Percentiles rank a stretch among this genome's conserved stretches.
Conservation (phyloP, 768 basidiomycete species). For the Termitomyces sp. region DNA sequence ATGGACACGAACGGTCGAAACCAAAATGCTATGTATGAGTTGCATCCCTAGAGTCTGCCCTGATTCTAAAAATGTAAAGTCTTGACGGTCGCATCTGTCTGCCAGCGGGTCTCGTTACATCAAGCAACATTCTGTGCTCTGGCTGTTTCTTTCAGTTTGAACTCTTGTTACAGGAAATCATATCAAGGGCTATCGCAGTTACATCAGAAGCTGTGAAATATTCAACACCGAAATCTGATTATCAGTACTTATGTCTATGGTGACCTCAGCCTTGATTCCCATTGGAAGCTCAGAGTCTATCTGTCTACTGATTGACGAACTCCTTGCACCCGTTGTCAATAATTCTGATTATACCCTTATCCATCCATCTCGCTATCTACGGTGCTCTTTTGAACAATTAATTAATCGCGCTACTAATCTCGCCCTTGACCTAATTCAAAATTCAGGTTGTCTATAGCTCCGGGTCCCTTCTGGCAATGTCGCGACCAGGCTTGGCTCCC, state of each 20-base stretch:
- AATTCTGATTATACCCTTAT: too few species aligned
- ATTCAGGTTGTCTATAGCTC: not conserved
- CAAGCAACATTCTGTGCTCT: not conserved
- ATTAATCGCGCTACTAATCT: not conserved
- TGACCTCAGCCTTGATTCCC: not conserved
- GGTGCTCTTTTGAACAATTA: not conserved
- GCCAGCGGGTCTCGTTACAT: not conserved
- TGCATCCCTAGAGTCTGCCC: not conserved
- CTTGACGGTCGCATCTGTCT: not conserved
- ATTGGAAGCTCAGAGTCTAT: not conserved
- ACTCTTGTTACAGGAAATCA: too few species aligned
- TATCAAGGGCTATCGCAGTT: not conserved
- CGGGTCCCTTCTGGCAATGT: not conserved
- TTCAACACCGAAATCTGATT: not conserved
- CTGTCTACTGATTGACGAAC: not conserved
- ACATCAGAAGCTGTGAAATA: not conserved
- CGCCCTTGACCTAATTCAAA: not conserved
- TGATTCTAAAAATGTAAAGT: not conserved
- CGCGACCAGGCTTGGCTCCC: too few species aligned
- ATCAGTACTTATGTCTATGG: not conserved
- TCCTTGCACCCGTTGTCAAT: not conserved
- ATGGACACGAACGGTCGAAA: too few species aligned
- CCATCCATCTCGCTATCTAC: not conserved
- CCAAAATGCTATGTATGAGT: not conserved
- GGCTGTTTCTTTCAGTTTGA: not conserved